phyloP scores from a whole-genome alignment of 1,139 yeast genomes.

The Lodderomyces pseudojiufengensis region DNA sequence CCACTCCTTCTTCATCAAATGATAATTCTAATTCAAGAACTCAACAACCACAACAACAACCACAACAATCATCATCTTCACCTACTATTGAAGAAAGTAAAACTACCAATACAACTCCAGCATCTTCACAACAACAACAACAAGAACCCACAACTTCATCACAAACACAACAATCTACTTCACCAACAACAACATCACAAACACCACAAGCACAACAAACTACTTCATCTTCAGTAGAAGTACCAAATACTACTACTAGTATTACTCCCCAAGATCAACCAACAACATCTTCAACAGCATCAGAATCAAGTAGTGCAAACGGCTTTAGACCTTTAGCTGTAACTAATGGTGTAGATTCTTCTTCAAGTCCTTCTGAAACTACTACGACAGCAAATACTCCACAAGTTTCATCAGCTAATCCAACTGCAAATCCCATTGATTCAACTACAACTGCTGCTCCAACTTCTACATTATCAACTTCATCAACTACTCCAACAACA shows the following conservation, averaged over 20 bases:
- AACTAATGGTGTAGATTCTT: slow-evolving; percentile 7
- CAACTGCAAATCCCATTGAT: no score
- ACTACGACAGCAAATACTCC: slow-evolving; percentile 7
- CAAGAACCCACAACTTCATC: background rate
- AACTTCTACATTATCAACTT: background rate
- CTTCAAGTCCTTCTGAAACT: slow-evolving; percentile 9
- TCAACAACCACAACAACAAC: background rate
- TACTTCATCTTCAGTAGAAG: background rate
- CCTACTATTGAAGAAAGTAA: background rate
- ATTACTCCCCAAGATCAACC: no score
- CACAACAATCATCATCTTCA: background rate
- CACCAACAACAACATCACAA: slow-evolving; percentile 7
- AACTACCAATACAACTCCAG: background rate
- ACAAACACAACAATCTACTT: no score
- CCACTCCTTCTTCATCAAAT: background rate
- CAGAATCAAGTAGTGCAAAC: background rate
- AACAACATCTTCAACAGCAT: background rate
- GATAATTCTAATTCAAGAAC: background rate
- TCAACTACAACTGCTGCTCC: background rate
- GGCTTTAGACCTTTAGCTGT: no score
- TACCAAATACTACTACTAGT: background rate
- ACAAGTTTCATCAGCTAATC: background rate
- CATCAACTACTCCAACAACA: slow-evolving; percentile 1
- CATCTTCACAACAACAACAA: slow-evolving; percentile 1
- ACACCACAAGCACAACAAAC: background rate